Base-by-base conservation (phyloP, 176 grass and related monocot genomes). In the Triticum urartu region DNA sequence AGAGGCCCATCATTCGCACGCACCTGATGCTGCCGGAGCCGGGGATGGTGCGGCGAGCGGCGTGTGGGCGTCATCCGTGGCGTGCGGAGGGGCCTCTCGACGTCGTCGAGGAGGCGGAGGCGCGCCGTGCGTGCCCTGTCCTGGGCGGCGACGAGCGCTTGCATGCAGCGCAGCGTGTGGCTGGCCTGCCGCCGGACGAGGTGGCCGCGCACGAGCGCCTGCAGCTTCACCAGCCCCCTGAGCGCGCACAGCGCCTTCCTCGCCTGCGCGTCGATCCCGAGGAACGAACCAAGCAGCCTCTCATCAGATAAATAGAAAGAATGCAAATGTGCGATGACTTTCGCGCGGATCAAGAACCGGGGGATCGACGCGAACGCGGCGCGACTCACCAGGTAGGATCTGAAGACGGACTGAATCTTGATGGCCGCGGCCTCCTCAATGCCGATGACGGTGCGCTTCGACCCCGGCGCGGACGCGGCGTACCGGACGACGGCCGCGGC, bases 171-270 rank as follows among this genome's bases (percentile, higher is more conserved):
- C 7, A 95, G 90, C 1, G 96, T 95, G 78, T 86, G 80, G 64
- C 90, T 86, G 1, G 92, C 96, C 85, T 95, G 93, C 74, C 86
- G 75, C 56, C 96, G 87, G 36, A 95, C 96, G 4, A 98, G 87
- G 64, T 91, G 81, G 24, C 93, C 92, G 11, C 96, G 85, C 54
- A 98, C 93, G 60, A 98, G 81, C 3, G 96, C 96, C 87, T 98
- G 96, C 54, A 98, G 88, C 75, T 95, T 95, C 10, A 98, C 96
- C 4, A 98, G 79, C 11, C 93, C 93, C 7, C 89, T 90, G 21
- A 98, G 83, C 75, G 96, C 96, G 68, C 87, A 84, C 72, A 98
- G 82, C 3, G 96, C 96, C 79, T 91, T 95, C 87, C 96, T 91
- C n/a, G 96, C 96, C 96, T 98, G 87, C 84, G 62, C 82, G 22